phyloP scores from a whole-genome alignment of 495 filamentous ascomycete species.

The Penicilliopsis zonata region DNA sequence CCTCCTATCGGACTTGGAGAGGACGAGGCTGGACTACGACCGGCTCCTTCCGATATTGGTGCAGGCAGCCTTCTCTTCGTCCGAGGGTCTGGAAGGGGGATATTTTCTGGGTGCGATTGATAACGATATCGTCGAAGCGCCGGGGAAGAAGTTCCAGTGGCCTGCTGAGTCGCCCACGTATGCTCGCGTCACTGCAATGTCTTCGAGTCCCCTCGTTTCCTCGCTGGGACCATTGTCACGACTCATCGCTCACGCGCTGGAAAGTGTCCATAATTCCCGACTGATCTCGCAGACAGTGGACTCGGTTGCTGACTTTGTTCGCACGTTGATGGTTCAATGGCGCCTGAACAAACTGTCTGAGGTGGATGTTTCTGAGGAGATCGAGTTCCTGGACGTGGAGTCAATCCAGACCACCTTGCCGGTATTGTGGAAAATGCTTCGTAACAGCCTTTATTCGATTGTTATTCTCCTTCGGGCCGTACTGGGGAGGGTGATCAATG shows the following conservation, averaged over 20 bases:
- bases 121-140: slow-evolving; percentile 52
- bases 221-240: slow-evolving; percentile 70
- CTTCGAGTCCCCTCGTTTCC: slow-evolving; percentile 56
- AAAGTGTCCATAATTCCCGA: slow-evolving; percentile 46
- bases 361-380: slow-evolving; percentile 68
- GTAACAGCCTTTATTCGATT: slow-evolving; percentile 67
- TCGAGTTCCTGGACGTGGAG: slow-evolving; percentile 53
- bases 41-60: slow-evolving; percentile 58
- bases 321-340: slow-evolving; percentile 69
- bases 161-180: slow-evolving; percentile 46
- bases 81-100: slow-evolving; percentile 69
- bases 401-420: slow-evolving; percentile 58
- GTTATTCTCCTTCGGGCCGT: slow-evolving; percentile 65
- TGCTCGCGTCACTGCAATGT: slow-evolving; percentile 40
- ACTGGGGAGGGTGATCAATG: slow-evolving; percentile 53
- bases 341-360: slow-evolving; percentile 71
- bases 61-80: slow-evolving; percentile 52
- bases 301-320: slow-evolving; percentile 56
- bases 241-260: slow-evolving; percentile 61
- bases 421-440: slow-evolving; percentile 69
- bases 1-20: slow-evolving; percentile 46
- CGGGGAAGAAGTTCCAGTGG: slow-evolving; percentile 63
- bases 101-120: slow-evolving; percentile 73
- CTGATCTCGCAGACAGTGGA: slow-evolving; percentile 58
- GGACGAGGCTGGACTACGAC: slow-evolving; percentile 59